phyloP scores from a whole-genome alignment of 1,139 yeast species.

The Trichomonascaceae sp. region DNA sequence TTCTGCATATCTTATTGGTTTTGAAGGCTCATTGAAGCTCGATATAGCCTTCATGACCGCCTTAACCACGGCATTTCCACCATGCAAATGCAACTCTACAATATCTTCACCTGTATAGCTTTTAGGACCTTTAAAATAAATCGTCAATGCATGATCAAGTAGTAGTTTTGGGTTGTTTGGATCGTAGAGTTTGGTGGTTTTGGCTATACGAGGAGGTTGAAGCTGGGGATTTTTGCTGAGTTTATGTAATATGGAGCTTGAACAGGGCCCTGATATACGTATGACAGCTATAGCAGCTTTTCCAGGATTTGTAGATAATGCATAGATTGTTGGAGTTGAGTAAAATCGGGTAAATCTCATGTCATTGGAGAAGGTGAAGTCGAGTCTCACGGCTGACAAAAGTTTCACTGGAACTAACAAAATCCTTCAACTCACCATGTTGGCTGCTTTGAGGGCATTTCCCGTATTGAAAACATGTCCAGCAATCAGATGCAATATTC shows the following conservation, averaged over 20 bases:
- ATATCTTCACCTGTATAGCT: constrained; percentile 93
- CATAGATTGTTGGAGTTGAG: constrained; percentile 58
- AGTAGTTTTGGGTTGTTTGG: constrained; percentile 35
- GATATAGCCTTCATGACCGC: constrained; percentile 63
- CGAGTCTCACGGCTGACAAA: no score
- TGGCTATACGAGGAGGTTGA: constrained; percentile 51
- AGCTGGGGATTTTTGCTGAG: constrained; percentile 39
- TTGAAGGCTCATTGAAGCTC: constrained; percentile 17
- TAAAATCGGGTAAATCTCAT: neutral
- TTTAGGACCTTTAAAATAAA: constrained; percentile 67
- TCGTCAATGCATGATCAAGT: constrained; percentile 70
- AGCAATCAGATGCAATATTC: neutral
- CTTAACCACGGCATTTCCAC: constrained; percentile 80
- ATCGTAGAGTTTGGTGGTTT: constrained; percentile 39
- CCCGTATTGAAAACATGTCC: neutral
- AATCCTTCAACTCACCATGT: constrained; percentile 4
- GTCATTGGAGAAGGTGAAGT: neutral
- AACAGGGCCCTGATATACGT: constrained; percentile 70
- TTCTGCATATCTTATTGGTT: constrained; percentile 67
- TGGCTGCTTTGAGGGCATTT: no score
- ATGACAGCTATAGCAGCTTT: constrained; percentile 85
- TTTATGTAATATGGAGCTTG: constrained; percentile 37
- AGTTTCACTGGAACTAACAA: no score
- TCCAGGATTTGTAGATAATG: constrained; percentile 77
- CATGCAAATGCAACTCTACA: constrained; percentile 84